These are phyloP conservation scores for Kuraishia hungarica DNA, from an alignment of 805 yeast genomes.

Conservation along the genomic window DNA sequence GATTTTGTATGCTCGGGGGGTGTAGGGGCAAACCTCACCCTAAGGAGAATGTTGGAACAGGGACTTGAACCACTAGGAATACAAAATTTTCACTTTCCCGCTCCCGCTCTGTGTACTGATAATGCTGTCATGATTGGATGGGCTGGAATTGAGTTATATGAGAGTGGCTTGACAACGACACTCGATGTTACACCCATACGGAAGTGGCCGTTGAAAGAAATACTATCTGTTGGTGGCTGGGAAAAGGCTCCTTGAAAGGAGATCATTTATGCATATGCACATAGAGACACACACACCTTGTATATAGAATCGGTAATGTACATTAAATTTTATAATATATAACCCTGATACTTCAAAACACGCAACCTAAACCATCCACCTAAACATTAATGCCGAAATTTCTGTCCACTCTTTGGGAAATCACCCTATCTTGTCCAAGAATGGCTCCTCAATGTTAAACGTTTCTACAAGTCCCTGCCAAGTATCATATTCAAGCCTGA, in stretches of 20 bases:
- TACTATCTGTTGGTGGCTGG: conserved; percentile 48
- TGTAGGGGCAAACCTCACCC: conserved; percentile 67
- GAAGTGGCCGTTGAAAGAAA: conserved; percentile 72
- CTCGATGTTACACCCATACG: conserved; percentile 55
- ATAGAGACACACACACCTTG: background rate
- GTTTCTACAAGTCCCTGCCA: conserved; percentile 53
- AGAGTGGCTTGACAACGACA: conserved; percentile 37
- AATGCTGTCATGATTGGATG: conserved; percentile 97
- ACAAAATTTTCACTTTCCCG: conserved; percentile 56
- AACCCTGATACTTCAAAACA: background rate
- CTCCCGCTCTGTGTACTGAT: conserved; percentile 73
- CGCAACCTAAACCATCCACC: background rate
- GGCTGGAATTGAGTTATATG: conserved; percentile 88
- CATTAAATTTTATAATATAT: background rate
- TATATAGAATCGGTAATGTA: background rate
- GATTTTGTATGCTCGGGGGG: conserved; percentile 88
- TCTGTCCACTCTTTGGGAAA: too few relatives aligned
- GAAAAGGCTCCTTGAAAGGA: conserved; percentile 1
- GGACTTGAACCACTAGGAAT: conserved; percentile 23
- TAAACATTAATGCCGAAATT: too few relatives aligned
- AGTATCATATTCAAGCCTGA: conserved; percentile 56
- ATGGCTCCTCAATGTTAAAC: conserved; percentile 47
- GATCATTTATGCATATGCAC: background rate
- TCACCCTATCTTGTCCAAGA: conserved; percentile 12
- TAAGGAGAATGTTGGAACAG: conserved; percentile 39